Conservation (phyloP, 179 eudicot genomes). For the Spergularia azorica region DNA sequence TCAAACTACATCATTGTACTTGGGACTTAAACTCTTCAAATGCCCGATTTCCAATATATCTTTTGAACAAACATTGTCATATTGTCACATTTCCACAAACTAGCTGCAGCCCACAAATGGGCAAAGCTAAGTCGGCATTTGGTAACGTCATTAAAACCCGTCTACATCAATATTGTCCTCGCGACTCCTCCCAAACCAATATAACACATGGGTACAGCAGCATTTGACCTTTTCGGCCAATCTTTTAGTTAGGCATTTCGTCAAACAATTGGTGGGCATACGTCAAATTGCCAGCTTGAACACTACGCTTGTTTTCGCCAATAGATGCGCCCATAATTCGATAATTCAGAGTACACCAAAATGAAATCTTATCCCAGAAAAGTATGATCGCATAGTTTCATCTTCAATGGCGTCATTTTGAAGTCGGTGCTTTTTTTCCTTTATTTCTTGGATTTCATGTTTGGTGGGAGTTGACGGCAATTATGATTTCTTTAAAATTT, state of each 20-base stretch:
- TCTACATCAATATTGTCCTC: not conserved
- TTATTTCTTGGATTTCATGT: not conserved
- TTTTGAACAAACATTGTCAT: not conserved
- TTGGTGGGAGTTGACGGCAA: not conserved
- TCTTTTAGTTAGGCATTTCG: not conserved
- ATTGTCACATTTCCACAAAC: too few relatives aligned
- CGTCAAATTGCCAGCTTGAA: not conserved
- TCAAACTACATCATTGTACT: conserved; percentile 7
- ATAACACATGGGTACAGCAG: not conserved
- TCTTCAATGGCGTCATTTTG: conserved; percentile 5
- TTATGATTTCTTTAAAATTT: too few relatives aligned
- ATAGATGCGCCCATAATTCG: not conserved
- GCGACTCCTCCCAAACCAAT: not conserved
- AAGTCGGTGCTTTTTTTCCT: not conserved
- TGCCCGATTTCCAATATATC: not conserved
- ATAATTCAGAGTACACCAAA: not conserved
- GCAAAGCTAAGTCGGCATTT: not conserved
- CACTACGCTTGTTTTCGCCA: not conserved
- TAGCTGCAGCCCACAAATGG: too few relatives aligned
- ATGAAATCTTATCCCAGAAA: not conserved
- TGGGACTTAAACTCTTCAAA: not conserved
- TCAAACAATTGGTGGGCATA: conserved; percentile 1
- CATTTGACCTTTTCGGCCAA: not conserved
- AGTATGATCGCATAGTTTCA: not conserved
- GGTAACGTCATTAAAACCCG: not conserved